A percentile compares a stretch with the other conserved stretches of the same genome.
phyloP scores from a whole-genome alignment of 2,329 filamentous ascomycete genomes.

The Colletotrichum echinochloae region DNA sequence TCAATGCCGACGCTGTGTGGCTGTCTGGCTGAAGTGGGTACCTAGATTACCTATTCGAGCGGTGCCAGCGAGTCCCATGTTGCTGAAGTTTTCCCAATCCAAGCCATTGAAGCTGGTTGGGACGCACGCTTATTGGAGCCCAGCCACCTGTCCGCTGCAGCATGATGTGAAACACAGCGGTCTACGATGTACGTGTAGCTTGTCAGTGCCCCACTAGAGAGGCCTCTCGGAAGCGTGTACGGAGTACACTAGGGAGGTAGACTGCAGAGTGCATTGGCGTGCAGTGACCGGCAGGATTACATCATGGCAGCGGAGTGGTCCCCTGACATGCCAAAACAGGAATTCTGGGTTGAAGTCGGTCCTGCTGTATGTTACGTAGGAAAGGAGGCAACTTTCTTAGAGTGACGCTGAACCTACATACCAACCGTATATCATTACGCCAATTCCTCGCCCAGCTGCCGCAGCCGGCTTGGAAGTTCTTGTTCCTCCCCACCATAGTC shows the following conservation, averaged over 20 bases:
- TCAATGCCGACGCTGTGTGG: conserved; percentile 2
- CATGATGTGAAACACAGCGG: conserved; percentile 29
- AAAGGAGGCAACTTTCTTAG: conserved; percentile 11
- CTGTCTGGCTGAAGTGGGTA: background rate
- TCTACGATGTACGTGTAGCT: too few relatives aligned
- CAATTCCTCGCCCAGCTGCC: conserved; percentile 6
- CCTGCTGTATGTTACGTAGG: conserved; percentile 15
- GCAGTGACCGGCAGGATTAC: conserved; percentile 39
- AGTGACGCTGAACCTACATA: conserved; percentile 25
- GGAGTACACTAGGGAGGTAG: too few relatives aligned
- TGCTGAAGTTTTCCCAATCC: conserved; percentile 1
- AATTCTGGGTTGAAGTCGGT: conserved; percentile 25
- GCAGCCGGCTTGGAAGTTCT: conserved; percentile 8
- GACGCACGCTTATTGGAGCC: conserved; percentile 15
- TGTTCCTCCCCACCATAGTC: background rate
- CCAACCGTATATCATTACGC: too few relatives aligned
- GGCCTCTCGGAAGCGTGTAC: conserved; percentile 30
- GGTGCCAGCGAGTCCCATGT: background rate
- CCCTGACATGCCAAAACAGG: conserved; percentile 40
- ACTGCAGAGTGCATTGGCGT: conserved; percentile 34
- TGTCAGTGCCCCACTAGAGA: conserved; percentile 31
- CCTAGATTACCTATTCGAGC: background rate
- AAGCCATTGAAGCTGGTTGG: conserved; percentile 20
- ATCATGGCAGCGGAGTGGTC: conserved; percentile 35
- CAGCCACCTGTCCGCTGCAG: conserved; percentile 19